Conservation (phyloP, 2,329 filamentous ascomycete genomes). For the Verticillium tricorpus region DNA sequence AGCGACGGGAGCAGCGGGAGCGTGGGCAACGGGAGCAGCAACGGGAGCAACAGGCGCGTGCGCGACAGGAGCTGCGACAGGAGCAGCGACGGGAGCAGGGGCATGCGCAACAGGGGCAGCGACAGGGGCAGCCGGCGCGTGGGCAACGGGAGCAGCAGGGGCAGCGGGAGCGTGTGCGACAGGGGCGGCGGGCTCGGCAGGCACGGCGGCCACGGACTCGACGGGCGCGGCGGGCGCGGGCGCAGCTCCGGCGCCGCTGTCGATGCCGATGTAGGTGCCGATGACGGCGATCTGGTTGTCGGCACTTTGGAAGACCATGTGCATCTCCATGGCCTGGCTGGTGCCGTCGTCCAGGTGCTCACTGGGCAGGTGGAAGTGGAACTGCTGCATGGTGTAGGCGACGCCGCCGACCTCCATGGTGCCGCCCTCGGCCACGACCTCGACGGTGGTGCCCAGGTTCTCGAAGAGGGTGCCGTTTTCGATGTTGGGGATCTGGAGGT, state of each 20-base stretch:
- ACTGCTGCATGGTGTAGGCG: conserved; percentile 36
- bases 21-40: background rate
- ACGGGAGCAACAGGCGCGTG: background rate
- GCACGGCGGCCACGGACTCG: background rate
- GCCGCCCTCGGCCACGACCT: conserved; percentile 42
- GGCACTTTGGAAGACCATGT: conserved; percentile 53
- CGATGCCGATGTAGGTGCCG: conserved; percentile 37
- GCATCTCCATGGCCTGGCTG: conserved; percentile 48
- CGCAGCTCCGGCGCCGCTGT: conserved; percentile 17
- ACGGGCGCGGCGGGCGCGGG: conserved; percentile 4
- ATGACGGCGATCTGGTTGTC: conserved; percentile 36
- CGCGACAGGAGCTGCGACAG: background rate
- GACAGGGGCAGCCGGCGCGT: background rate
- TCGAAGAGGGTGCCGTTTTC: conserved; percentile 43
- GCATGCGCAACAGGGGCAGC: background rate
- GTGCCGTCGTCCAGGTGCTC: conserved; percentile 41
- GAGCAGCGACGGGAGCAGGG: background rate
- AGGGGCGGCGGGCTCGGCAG: conserved; percentile 3
- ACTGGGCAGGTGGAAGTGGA: conserved; percentile 46
- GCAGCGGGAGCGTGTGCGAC: background rate
- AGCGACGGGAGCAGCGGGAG: background rate
- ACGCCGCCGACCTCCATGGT: conserved; percentile 27
- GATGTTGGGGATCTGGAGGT: conserved; percentile 28
- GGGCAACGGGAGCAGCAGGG: background rate
- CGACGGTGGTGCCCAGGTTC: conserved; percentile 54